These are phyloP conservation scores for Oleoguttula mirabilis DNA, from an alignment of 495 filamentous ascomycete genomes.

Conservation along the genomic window DNA sequence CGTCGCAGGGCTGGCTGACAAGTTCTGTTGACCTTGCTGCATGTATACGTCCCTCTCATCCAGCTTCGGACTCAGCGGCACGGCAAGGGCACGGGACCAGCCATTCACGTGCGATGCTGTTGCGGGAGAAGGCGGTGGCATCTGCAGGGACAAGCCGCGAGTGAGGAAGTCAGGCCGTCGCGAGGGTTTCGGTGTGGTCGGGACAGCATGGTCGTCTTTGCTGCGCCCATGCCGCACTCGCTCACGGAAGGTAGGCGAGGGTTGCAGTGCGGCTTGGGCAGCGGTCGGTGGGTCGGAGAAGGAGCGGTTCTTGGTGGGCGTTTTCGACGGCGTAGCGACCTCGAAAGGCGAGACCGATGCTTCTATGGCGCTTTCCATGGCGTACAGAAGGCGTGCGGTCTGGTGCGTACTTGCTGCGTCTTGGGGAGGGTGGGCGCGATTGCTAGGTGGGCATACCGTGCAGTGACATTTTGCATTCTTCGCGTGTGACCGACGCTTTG, in stretches of 20 bases:
- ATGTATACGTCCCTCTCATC: conserved; percentile 66
- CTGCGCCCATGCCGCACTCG: conserved; percentile 37
- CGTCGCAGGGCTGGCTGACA: conserved; percentile 56
- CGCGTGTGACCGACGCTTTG: too few relatives aligned
- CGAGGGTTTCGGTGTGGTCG: conserved; percentile 50
- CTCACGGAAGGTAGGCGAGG: conserved; percentile 55
- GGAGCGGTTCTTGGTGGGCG: conserved; percentile 29
- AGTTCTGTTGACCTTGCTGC: conserved; percentile 9
- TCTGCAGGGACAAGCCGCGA: conserved; percentile 59
- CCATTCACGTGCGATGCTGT: conserved; percentile 34
- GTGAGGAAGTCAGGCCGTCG: conserved; percentile 47
- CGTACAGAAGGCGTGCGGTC: too few relatives aligned
- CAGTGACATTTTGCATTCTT: too few relatives aligned
- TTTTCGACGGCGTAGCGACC: too few relatives aligned
- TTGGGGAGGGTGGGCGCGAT: too few relatives aligned
- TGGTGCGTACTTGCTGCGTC: too few relatives aligned
- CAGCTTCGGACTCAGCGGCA: conserved; percentile 73
- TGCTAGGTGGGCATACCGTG: too few relatives aligned
- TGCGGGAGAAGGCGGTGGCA: conserved; percentile 37
- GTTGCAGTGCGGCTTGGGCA: conserved; percentile 35
- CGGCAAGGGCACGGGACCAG: conserved; percentile 19
- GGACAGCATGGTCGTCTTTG: conserved; percentile 67
- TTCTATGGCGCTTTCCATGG: too few relatives aligned
- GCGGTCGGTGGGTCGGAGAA: conserved; percentile 31
- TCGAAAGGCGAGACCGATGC: too few relatives aligned